Base-by-base conservation (phyloP, 495 filamentous ascomycete genomes). In the Achaetomiella virescens region DNA sequence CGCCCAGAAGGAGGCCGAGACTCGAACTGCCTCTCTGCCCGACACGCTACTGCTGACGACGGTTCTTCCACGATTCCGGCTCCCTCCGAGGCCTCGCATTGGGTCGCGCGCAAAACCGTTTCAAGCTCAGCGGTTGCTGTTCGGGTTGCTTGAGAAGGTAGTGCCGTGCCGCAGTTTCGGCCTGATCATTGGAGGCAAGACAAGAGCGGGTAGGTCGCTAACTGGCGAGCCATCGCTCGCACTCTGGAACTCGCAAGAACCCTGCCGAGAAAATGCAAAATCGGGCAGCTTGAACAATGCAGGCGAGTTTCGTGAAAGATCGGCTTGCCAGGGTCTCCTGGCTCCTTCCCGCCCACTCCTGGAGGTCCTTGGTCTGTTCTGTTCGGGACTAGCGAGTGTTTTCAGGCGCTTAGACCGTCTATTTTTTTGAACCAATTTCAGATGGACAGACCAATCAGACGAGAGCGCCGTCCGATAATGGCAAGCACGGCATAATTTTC, bases 341-440 rank as follows among this genome's bases (percentile, higher is more conserved):
- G 48, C 33, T 52, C 46, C 48, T 52, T 55, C 58, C 58, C 51
- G 53, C 48, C 25, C 21, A 48, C 22, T 12, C 52, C 40, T 45
- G 18, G 21, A n/a, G 4, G 42, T 20, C 33, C 41, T 25, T 48
- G 2, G 11, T 4, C 11, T 10, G 31, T 27, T n/a, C 59, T 27
- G 46, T 59, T 54, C n/a, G 36, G 59, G 65, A 18, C 56, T 66
- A 62, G 66, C 63, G 61, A 44, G 25, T 31, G 33, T 49, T 18
- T 24, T n/a, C 55, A 51, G 68, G 68, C 68, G 68, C 68, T 68
- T 67, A 70, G 49, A 43, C 59, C 53, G 44, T 59, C 57, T 67
- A 62, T 58, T 60, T 61, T 57, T 40, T 38, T 27, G 58, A 48
- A 37, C 53, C 53, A 52, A 50, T 55, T 58, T 55, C 15, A 10